Evolutionary conservation across 345 rosid genomes (phyloP).

Genomic region (Gossypium mustelinum): DNA sequence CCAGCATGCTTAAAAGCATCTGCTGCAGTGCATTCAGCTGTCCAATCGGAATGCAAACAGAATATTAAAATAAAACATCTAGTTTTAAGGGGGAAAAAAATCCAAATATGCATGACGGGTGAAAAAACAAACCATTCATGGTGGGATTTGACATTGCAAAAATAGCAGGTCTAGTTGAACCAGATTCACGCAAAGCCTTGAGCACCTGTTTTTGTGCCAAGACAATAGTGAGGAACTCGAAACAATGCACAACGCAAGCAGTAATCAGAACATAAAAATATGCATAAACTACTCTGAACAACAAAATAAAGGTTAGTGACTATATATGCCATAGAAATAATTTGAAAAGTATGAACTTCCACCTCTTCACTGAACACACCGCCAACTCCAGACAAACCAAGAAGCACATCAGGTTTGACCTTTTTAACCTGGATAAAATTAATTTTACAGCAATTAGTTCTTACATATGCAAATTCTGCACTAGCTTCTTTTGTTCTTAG

Average conservation of each 20-base stretch:
- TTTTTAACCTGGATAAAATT: slow-evolving; percentile 64
- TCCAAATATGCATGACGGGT: neutral
- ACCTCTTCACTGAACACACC: slow-evolving; percentile 90
- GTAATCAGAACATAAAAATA: neutral
- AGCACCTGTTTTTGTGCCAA: slow-evolving; percentile 62
- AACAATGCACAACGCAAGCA: neutral
- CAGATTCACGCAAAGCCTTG: slow-evolving; percentile 82
- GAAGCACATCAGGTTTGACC: slow-evolving; percentile 89
- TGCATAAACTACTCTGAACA: no score
- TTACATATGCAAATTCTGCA: neutral
- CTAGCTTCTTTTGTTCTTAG: neutral
- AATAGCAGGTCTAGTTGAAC: slow-evolving; percentile 79
- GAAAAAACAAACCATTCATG: slow-evolving; percentile 62
- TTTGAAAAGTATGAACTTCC: neutral
- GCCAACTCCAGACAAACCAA: slow-evolving; percentile 99
- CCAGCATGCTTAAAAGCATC: slow-evolving; percentile 96
- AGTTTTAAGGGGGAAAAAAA: slow-evolving; percentile 10
- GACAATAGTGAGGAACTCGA: slow-evolving; percentile 12
- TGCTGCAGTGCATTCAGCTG: slow-evolving; percentile 96
- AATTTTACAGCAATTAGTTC: slow-evolving; percentile 20
- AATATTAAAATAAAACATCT: slow-evolving; percentile 17
- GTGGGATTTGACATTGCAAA: slow-evolving; percentile 99
- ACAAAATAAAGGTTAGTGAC: neutral
- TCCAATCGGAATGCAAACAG: slow-evolving; percentile 22
- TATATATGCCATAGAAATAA: neutral